Evolutionary conservation across 306 rosid genomes (phyloP).

Genomic region (Hippophae rhamnoides): DNA sequence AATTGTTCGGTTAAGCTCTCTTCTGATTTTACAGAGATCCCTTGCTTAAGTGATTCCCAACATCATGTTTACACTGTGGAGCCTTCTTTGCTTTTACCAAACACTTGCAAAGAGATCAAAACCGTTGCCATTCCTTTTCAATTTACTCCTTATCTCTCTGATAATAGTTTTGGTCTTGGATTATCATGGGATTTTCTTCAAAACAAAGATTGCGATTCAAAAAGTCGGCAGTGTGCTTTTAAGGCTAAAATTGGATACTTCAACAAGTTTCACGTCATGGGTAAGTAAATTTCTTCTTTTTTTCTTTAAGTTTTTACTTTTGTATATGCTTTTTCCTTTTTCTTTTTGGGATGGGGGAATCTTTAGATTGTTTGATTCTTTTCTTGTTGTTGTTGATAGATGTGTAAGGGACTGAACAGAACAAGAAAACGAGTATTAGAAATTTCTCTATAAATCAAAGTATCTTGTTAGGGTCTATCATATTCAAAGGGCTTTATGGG

Average conservation of each 20-base stretch:
- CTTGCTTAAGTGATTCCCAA: slow-evolving; percentile 46
- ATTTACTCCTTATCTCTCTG: slow-evolving; percentile 64
- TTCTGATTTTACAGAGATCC: slow-evolving; percentile 31
- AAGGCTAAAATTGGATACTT: slow-evolving; percentile 10
- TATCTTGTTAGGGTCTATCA: too few species aligned
- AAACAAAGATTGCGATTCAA: slow-evolving; percentile 20
- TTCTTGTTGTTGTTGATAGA: neutral
- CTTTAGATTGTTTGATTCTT: neutral
- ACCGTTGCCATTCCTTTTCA: slow-evolving; percentile 57
- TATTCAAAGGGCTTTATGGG: too few species aligned
- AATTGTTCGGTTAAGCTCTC: slow-evolving; percentile 42
- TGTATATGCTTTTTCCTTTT: neutral
- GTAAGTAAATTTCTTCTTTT: slow-evolving; percentile 18
- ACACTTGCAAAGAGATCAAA: slow-evolving; percentile 41
- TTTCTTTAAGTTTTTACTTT: neutral
- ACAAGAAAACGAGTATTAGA: too few species aligned
- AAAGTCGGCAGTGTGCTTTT: neutral
- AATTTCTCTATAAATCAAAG: too few species aligned
- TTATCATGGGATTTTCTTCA: slow-evolving; percentile 47
- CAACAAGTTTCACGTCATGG: slow-evolving; percentile 19
- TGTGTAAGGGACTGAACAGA: too few species aligned
- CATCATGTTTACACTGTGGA: slow-evolving; percentile 55
- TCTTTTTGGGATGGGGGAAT: neutral
- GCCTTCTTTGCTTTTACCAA: slow-evolving; percentile 34
- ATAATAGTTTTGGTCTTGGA: slow-evolving; percentile 56